Evolutionary conservation across 306 rosid genomes (phyloP), one percentile per base, ranked within the genome.

Genomic region (Dryas drummondii): DNA sequence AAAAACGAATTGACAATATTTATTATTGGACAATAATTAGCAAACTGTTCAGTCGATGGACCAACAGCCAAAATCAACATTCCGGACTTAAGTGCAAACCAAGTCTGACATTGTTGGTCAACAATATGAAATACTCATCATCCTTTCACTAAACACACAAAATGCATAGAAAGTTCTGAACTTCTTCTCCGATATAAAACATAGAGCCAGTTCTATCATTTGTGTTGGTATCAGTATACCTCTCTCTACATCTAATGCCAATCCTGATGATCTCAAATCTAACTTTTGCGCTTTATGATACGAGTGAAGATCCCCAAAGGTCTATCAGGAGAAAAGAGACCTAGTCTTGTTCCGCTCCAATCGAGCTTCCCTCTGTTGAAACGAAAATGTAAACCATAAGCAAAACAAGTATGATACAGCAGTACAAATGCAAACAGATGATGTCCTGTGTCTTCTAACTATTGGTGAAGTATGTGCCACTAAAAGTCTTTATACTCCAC

Each of bases 341-440:
- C 96, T 78, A 19, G 7, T 90, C 81, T 56, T 90, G 79, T 94
- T 94, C 32, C 94, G 91, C 78, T 94, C 98, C 82, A 94, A 79
- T 63, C 96, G 92, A 87, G 91, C 97, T 71, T 86, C 90, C 87
- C 98, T 89, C 98, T 94, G 90, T 82, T 7, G 16, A 68, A 80
- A 81, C 79, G 77, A 84, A 57, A 16, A 55, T 27, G 44, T 73
- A 72, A 79, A 70, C 66, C 62, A 75, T 26, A 56, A 40, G 72
- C 19, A 22, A 66, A 66, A 71, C 61, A 13, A 53, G n/a, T 62
- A 40, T 16, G 51, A n/a, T 64, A 11, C 9, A 8, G 40, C 8
- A 13, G 37, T 16, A 47, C 16, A 58, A 9, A 47, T 32, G 49
- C 61, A 74, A 7, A 17, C 50, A 74, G 19, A 61, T 62, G 70